Base-by-base conservation (phyloP, 495 filamentous ascomycete species). In the Penicillium desertorum region DNA sequence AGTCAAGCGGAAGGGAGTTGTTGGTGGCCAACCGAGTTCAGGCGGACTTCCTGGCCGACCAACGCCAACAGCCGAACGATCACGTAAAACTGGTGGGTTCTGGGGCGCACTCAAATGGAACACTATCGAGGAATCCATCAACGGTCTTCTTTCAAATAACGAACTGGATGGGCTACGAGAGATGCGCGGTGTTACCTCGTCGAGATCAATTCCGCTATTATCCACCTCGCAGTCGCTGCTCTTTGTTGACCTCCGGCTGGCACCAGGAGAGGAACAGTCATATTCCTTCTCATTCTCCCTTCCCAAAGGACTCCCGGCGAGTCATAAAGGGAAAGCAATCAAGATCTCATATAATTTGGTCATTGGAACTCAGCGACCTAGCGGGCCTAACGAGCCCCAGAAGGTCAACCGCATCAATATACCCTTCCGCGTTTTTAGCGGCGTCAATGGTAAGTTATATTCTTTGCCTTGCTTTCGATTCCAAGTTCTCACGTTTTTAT, bases 201-300 rank as follows among this genome's bases (percentile, higher is more conserved):
- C 91, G 16, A 89, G 88, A 67, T 87, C 88, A 19, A 86, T 98
- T 39, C 94, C 94, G 3, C 78, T 98, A 39, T 71, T 98, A 19
- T 95, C 92, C 22, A 97, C 94, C 8, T 91, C 93, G n/a, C 94
- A 98, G 71, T 96, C 91, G 6, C 91, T 98, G 58, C 79, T 98
- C 16, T 98, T 98, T 65, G 93, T 98, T 37, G 92, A 98, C 67
- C 79, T 98, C 32, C 84, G 87, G 63, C 79, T 98, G 17, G 86
- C 81, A 16, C 92, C 95, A 0, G 94, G 94, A 3, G 92, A 98
- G 69, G 96, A 90, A 69, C 87, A 84, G 67, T 87, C 87, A 49
- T 98, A 88, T 67, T 85, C 84, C 16, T 98, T 96, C 66, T 79
- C 85, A 10, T 96, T 97, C 70, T 85, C 83, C 42, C 73, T 98